Percentiles rank a stretch among this genome's conserved stretches.
These are phyloP conservation scores for Backusella circina DNA, from an alignment of 192 early-diverging fungal species.

Conservation along the genomic window DNA sequence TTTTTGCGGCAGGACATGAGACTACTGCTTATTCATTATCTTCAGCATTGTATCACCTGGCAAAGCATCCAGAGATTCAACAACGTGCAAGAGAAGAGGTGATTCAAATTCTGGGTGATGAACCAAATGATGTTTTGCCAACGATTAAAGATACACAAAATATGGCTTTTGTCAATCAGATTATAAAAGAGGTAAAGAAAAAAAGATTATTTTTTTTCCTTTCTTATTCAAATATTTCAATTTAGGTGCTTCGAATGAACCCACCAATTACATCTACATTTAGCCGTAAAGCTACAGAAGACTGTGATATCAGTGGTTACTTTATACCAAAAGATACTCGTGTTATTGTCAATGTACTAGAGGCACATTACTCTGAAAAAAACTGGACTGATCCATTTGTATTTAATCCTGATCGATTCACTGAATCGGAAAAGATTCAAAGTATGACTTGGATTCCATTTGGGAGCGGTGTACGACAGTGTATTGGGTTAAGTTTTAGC, in stretches of 20 bases:
- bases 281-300: neutral
- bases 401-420: constrained; percentile 27
- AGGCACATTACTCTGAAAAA: constrained; percentile 9
- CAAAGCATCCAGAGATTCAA: constrained; percentile 26
- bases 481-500: constrained; percentile 58
- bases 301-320: neutral
- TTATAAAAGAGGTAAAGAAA: constrained; percentile 14
- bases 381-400: constrained; percentile 11
- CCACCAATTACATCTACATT: neutral
- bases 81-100: constrained; percentile 16
- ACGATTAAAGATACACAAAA: neutral
- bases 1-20: constrained; percentile 52
- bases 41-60: constrained; percentile 42
- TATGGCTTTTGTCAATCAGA: constrained; percentile 12
- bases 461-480: constrained; percentile 53
- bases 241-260: neutral
- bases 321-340: constrained; percentile 18
- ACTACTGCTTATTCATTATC: constrained; percentile 27
- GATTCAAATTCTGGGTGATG: constrained; percentile 11
- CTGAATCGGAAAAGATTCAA: constrained; percentile 6
- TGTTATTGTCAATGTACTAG: constrained; percentile 4
- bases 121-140: neutral
- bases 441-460: constrained; percentile 51
- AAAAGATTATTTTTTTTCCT: too few species aligned
- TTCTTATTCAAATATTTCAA: too few species aligned